phyloP scores from a whole-genome alignment of 2,329 filamentous ascomycete genomes.

The Diaporthe sp. region DNA sequence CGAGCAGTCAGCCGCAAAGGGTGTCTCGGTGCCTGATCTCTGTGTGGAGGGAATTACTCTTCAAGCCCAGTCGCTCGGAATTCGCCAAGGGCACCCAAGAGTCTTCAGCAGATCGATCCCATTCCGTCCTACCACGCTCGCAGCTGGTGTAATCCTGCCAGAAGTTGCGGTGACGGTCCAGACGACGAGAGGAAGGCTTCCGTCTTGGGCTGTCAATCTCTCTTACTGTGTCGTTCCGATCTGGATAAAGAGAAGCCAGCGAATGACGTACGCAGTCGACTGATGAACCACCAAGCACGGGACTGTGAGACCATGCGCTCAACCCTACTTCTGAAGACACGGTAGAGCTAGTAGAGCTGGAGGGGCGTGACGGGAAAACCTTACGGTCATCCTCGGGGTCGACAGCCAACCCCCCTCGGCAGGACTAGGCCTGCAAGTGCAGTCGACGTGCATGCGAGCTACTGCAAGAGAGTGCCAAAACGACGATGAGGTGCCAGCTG shows the following conservation, averaged over 20 bases:
- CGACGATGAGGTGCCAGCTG: slow-evolving; percentile 2
- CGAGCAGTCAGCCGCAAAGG: slow-evolving; percentile 8
- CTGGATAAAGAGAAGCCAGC: neutral
- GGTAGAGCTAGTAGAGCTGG: neutral
- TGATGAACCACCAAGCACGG: slow-evolving; percentile 13
- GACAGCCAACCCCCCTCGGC: slow-evolving; percentile 21
- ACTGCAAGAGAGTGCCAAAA: slow-evolving; percentile 28
- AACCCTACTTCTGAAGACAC: slow-evolving; percentile 17
- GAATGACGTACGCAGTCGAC: slow-evolving; percentile 1
- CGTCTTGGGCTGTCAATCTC: neutral
- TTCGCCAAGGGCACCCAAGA: neutral
- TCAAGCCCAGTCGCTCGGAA: neutral
- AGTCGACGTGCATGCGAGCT: slow-evolving; percentile 27
- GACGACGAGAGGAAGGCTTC: slow-evolving; percentile 4
- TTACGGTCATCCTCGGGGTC: slow-evolving; percentile 1
- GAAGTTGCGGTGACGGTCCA: slow-evolving; percentile 29
- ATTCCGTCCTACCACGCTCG: neutral
- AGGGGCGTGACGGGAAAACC: neutral
- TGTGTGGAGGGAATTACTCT: neutral
- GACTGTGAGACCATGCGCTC: slow-evolving; percentile 35
- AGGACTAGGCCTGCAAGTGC: slow-evolving; percentile 7
- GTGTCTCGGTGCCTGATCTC: slow-evolving; percentile 3
- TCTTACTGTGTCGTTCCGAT: neutral
- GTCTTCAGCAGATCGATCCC: neutral
- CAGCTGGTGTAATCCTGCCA: neutral